Base-by-base conservation (phyloP, 305 asterid species). In the Fraxinus baroniana region DNA sequence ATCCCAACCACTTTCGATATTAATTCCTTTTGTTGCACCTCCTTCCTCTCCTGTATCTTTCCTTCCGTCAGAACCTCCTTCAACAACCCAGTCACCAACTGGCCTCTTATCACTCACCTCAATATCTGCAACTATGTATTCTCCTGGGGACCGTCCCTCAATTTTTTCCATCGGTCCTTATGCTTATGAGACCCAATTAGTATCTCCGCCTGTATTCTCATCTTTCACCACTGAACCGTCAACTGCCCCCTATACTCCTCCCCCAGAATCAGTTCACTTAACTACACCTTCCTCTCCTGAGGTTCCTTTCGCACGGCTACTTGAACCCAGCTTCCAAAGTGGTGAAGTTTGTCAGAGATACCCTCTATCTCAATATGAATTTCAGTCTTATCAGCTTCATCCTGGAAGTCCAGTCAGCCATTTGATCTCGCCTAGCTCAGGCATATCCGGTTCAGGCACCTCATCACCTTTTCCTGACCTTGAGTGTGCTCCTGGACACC, bases 211-310 rank as follows among this genome's bases (percentile, higher is more conserved):
- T 0, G 93, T 90, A 55, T 94, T 94, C 88, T 96, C 99, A 32
- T 91, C 95, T 39, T 94, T 88, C 88, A 92, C 96, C 46, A 96
- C 99, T 0, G 98, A 96, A 86, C 98, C 99, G 39, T 96, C 99
- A 9, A 94, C 99, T 26, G 99, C 99, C 62, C 97, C 99, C 60
- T 93, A 87, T 70, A 94, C 99, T 49, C 98, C 99, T 83, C 99
- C 99, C 33, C 98, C 98, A 0, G 99, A 96, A 87, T 91, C 95
- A 1, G 89, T 89, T 82, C 97, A 92, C 86, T 75, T 93, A 89
- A 96, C 98, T 8, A 91, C 95, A 37, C 98, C 99, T 78, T 94
- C 98, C 81, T 96, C 99, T 33, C 99, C 98, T 4, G 98, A 96
- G 91, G 99, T 96, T 62, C 99, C 99, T 15, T 96, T 96, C 84